A percentile compares a stretch with the other conserved stretches of the same genome.
Conservation (phyloP, 2,329 filamentous ascomycete species). For the Colletotrichum liaoningense region DNA sequence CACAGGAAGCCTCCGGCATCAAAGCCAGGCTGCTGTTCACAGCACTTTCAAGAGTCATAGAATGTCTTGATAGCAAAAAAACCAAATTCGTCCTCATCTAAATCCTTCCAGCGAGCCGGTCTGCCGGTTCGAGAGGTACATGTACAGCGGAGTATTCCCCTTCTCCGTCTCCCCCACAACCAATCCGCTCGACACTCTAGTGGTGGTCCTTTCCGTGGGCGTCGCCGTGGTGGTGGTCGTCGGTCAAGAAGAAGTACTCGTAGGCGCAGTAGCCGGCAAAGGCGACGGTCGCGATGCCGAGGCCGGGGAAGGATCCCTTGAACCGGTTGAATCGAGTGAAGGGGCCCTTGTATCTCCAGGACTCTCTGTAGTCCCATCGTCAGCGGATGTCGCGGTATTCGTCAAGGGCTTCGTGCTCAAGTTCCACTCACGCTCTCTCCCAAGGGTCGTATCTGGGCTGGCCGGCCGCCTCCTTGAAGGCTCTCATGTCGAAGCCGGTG, state of each 20-base stretch:
- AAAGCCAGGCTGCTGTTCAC: background rate
- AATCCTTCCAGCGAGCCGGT: slow-evolving; percentile 31
- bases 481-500: slow-evolving; percentile 91
- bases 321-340: slow-evolving; percentile 93
- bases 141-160: slow-evolving; percentile 47
- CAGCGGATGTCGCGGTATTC: slow-evolving; percentile 14
- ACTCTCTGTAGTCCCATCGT: slow-evolving; percentile 71
- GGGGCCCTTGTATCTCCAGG: slow-evolving; percentile 91
- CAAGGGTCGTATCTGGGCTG: slow-evolving; percentile 74
- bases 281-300: slow-evolving; percentile 91
- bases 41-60: too few species aligned
- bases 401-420: background rate
- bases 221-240: slow-evolving; percentile 71
- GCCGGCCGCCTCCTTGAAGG: slow-evolving; percentile 79
- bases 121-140: slow-evolving; percentile 43
- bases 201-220: slow-evolving; percentile 69
- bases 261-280: slow-evolving; percentile 91
- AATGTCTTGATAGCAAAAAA: slow-evolving; percentile 3
- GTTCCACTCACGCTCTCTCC: slow-evolving; percentile 68
- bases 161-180: slow-evolving; percentile 31
- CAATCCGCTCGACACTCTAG: slow-evolving; percentile 48
- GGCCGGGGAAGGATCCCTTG: slow-evolving; percentile 85
- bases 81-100: slow-evolving; percentile 30
- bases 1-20: background rate
- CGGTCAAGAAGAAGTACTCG: slow-evolving; percentile 87